Evolutionary conservation across 1,139 yeast species (phyloP), one percentile per base, ranked within the genome.

Genomic region (Nakaseomyces uthaithaninus): DNA sequence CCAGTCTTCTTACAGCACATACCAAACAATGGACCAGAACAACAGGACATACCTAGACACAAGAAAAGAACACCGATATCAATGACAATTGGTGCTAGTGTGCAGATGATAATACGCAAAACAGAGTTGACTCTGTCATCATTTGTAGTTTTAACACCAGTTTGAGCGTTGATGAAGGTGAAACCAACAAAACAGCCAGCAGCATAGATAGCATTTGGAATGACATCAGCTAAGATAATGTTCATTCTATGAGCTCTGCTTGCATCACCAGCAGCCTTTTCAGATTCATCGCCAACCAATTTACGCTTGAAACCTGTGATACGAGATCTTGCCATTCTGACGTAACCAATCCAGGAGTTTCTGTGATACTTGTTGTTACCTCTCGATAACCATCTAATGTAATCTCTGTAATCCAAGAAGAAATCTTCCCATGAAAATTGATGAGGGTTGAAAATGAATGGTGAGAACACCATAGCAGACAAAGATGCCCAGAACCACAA

Each of bases 301-400:
- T 85, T 86, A 59, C 95, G 77, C 77, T 91, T 91, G 82, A 84
- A 89, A 74, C 99, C 99, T 52, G 98, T 91, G 51, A 91, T 74
- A 70, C 97, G 84, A 36, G 98, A 86, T 75, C 99, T 82, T 15
- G 94, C 77, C 69, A 89, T 75, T 68, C 97, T 81, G 49, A 89
- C 84, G 65, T 87, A 91, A 49, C 97, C 98, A 64, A 93, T 89
- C 99, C 99, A 91, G 12, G 98, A 93, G 72, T 91, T 91, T 73
- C 94, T 83, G 70, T 93, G 98, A 91, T 95, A 91, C 67, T 89
- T 86, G 59, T 93, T 82, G 71, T 93, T 93, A 76, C 98, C 98
- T 71, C 98, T 84, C 23, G 95, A 85, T 65, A 91, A 71, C 99
- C 99, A 91, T 71, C 98, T 81, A 60, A 93, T 85, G 67, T 79